phyloP scores from a whole-genome alignment of 2,329 filamentous ascomycete species.

The Exophiala lecanii-corni region DNA sequence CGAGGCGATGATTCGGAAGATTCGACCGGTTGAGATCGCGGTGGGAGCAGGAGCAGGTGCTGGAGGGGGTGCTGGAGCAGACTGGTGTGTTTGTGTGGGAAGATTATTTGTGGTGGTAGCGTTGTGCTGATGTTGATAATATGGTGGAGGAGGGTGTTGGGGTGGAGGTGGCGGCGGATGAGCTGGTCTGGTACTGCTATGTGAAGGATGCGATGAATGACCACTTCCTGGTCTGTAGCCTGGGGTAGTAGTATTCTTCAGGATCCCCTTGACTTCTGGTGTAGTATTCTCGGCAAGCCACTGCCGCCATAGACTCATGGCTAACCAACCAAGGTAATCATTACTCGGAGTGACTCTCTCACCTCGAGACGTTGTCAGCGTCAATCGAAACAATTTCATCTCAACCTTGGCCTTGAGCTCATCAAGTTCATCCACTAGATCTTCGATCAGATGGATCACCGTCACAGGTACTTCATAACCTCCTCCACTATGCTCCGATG shows the following conservation, averaged over 20 bases:
- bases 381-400: constrained; percentile 74
- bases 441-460: constrained; percentile 84
- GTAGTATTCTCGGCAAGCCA: constrained; percentile 90
- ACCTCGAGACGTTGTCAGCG: constrained; percentile 70
- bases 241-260: constrained; percentile 31
- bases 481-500: constrained; percentile 36
- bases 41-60: constrained; percentile 19
- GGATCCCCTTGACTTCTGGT: constrained; percentile 55
- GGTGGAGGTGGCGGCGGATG: constrained; percentile 12
- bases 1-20: constrained; percentile 72
- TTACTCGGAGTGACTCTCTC: constrained; percentile 77
- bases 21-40: constrained; percentile 56
- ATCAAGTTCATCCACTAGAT: constrained; percentile 88
- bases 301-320: constrained; percentile 79
- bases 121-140: no score
- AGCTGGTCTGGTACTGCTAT: constrained; percentile 1
- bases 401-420: constrained; percentile 77
- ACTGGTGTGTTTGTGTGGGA: no score
- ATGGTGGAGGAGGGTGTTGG: not conserved
- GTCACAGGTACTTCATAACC: constrained; percentile 58
- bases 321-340: constrained; percentile 85
- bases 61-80: constrained; percentile 11
- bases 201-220: no score
- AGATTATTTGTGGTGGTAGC: not conserved
- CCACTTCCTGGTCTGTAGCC: constrained; percentile 4